phyloP scores from a whole-genome alignment of 139 green algal species.

The Diplosphaera chodatii region DNA sequence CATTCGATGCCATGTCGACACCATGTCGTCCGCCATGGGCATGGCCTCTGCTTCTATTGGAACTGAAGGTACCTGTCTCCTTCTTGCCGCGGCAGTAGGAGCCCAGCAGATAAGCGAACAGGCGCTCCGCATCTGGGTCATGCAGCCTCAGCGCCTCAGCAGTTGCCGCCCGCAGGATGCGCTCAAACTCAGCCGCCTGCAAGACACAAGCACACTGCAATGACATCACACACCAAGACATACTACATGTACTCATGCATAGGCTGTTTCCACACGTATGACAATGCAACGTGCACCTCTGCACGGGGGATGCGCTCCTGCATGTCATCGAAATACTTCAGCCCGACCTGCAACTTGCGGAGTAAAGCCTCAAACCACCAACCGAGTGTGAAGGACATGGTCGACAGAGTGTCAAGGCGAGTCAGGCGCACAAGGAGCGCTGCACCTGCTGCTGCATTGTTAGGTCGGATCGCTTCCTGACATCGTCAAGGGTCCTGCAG shows the following conservation, averaged over 20 bases:
- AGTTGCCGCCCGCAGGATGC: neutral
- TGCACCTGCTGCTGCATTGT: constrained; percentile 7
- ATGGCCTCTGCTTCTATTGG: too few species aligned
- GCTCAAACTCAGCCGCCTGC: neutral
- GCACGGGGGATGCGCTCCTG: constrained; percentile 15
- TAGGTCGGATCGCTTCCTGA: neutral
- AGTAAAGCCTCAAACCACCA: too few species aligned
- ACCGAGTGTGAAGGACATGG: too few species aligned
- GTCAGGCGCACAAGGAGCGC: too few species aligned
- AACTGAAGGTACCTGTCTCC: neutral
- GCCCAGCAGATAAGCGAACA: neutral
- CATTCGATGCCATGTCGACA: too few species aligned
- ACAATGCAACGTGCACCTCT: too few species aligned
- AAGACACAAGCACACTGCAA: too few species aligned
- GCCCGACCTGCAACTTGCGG: constrained; percentile 12
- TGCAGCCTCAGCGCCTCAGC: neutral
- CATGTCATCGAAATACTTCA: constrained; percentile 24
- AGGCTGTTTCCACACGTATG: too few species aligned
- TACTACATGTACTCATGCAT: too few species aligned
- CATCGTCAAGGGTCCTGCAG: constrained; percentile 15
- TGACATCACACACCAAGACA: too few species aligned
- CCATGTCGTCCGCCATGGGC: too few species aligned
- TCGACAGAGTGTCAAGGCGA: too few species aligned
- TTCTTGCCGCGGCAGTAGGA: neutral
- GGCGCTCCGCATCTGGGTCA: neutral